Conservation (phyloP, 257 asterid species). For the Striga asiatica region DNA sequence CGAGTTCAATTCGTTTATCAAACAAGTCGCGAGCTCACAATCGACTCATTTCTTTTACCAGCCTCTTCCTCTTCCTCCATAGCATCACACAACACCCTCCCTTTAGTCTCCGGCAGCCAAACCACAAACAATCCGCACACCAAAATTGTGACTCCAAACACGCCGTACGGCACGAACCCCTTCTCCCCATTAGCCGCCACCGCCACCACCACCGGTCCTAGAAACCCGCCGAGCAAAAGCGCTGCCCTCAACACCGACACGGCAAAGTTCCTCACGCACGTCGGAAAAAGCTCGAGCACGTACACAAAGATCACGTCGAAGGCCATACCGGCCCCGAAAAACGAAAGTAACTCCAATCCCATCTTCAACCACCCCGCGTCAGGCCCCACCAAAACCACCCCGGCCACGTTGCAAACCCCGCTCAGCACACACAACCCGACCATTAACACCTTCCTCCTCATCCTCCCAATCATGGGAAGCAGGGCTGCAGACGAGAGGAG, state of each 20-base stretch:
- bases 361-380: constrained; percentile 24
- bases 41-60: no score
- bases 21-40: no score
- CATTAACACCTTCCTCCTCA: constrained; percentile 26
- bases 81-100: no score
- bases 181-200: constrained; percentile 44
- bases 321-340: constrained; percentile 42
- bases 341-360: constrained; percentile 43
- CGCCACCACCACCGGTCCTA: constrained; percentile 48
- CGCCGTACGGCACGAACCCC: constrained; percentile 32
- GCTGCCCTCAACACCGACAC: constrained; percentile 66
- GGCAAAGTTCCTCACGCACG: constrained; percentile 65
- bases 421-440: constrained; percentile 31
- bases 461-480: constrained; percentile 25
- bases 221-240: constrained; percentile 38
- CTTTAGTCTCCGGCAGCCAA: no score
- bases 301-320: constrained; percentile 35
- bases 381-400: constrained; percentile 27
- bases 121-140: no score
- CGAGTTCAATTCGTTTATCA: no score
- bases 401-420: constrained; percentile 38
- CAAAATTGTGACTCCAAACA: constrained; percentile 48
- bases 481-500: constrained; percentile 44
- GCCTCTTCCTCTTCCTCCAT: no score
- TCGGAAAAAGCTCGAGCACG: constrained; percentile 65